Percentiles rank a stretch among this genome's conserved stretches.
These are phyloP conservation scores for Microdochium bolleyi DNA, from an alignment of 2,329 filamentous ascomycete genomes.

Conservation along the genomic window DNA sequence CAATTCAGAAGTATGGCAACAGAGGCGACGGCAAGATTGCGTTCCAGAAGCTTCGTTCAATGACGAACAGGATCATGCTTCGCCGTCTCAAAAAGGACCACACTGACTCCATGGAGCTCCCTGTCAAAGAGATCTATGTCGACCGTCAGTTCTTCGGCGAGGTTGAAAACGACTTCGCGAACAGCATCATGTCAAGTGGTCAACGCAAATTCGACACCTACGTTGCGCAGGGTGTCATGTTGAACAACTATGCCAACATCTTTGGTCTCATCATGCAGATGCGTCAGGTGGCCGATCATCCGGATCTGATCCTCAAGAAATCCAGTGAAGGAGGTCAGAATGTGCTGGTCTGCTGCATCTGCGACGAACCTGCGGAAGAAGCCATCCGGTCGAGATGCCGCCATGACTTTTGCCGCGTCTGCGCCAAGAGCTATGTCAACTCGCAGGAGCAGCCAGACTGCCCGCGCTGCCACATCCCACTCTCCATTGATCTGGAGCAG, in stretches of 20 bases:
- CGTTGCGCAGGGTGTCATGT: slow-evolving; percentile 83
- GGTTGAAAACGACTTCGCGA: slow-evolving; percentile 90
- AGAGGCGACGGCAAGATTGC: slow-evolving; percentile 56
- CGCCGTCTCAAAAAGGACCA: slow-evolving; percentile 91
- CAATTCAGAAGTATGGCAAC: slow-evolving; percentile 59
- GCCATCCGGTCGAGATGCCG: slow-evolving; percentile 86
- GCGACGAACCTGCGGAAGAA: slow-evolving; percentile 92
- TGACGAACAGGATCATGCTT: slow-evolving; percentile 93
- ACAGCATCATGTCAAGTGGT: slow-evolving; percentile 90
- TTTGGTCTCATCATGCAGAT: slow-evolving; percentile 99
- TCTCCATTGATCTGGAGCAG: slow-evolving; percentile 89
- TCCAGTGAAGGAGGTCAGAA: slow-evolving; percentile 81
- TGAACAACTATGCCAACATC: slow-evolving; percentile 98
- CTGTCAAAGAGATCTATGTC: slow-evolving; percentile 86
- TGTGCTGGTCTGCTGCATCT: slow-evolving; percentile 85
- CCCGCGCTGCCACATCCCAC: slow-evolving; percentile 81
- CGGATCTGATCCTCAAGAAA: slow-evolving; percentile 88
- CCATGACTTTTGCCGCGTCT: slow-evolving; percentile 84
- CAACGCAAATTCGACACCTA: slow-evolving; percentile 91
- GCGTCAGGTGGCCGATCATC: slow-evolving; percentile 95
- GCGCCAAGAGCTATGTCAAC: slow-evolving; percentile 70
- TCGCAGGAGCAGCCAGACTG: slow-evolving; percentile 75
- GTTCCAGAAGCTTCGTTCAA: slow-evolving; percentile 73
- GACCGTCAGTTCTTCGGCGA: slow-evolving; percentile 96
- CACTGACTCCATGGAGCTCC: slow-evolving; percentile 90